Conservation (phyloP, 176 grass and related monocot genomes). For the Themeda triandra region DNA sequence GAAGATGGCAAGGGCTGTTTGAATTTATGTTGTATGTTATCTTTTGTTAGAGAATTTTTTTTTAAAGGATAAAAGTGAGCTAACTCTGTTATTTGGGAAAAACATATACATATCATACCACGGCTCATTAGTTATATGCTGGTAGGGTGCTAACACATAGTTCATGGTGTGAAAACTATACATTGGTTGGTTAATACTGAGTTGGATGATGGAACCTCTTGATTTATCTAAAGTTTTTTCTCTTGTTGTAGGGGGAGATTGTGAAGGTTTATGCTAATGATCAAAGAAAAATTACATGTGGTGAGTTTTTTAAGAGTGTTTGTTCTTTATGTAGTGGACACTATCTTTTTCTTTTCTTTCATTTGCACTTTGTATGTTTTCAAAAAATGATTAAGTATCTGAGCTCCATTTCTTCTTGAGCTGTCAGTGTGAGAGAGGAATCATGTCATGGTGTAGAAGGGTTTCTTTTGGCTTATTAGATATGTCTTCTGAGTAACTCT, state of each 20-base stretch:
- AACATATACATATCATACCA: neutral
- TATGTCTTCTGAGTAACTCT: neutral
- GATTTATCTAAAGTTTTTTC: slow-evolving; percentile 2
- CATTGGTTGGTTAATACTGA: neutral
- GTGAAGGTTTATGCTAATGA: slow-evolving; percentile 84
- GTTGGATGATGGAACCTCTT: slow-evolving; percentile 10
- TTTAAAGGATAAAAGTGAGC: neutral
- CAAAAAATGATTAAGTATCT: neutral
- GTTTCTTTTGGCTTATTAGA: slow-evolving; percentile 4
- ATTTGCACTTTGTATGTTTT: neutral
- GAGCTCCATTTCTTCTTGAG: neutral
- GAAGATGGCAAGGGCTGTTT: neutral
- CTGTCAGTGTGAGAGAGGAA: neutral
- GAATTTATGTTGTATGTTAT: neutral
- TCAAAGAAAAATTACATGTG: slow-evolving; percentile 84
- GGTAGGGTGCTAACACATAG: neutral
- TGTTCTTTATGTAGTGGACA: neutral
- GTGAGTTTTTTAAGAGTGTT: slow-evolving; percentile 42
- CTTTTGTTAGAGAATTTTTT: neutral
- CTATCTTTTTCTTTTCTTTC: neutral
- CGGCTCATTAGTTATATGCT: too few species aligned
- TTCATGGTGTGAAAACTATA: slow-evolving; percentile 8
- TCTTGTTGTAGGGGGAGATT: slow-evolving; percentile 62
- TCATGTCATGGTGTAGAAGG: neutral
- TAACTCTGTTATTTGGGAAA: neutral